These are phyloP conservation scores for Nicotiana rustica DNA, from an alignment of 305 asterid species.

Conservation along the genomic window DNA sequence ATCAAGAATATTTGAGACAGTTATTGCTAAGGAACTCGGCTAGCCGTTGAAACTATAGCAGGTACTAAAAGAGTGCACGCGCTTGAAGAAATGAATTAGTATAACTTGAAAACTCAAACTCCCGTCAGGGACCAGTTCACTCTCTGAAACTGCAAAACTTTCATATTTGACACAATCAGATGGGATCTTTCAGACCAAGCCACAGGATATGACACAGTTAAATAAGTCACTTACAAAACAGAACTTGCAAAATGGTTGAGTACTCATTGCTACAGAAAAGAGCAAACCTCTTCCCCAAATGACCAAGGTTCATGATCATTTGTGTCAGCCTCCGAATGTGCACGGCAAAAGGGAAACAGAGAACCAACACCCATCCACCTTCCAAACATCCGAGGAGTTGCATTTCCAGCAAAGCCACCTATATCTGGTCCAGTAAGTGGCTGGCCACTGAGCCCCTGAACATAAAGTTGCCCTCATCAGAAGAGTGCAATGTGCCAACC, in stretches of 20 bases:
- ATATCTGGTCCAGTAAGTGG: conserved; percentile 97
- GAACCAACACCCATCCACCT: conserved; percentile 99
- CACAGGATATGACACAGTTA: background rate
- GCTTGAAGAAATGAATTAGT: background rate
- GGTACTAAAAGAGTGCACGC: background rate
- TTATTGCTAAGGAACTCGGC: background rate
- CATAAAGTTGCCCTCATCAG: conserved; percentile 34
- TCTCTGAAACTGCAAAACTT: background rate
- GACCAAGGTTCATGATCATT: conserved; percentile 98
- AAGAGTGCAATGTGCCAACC: conserved; percentile 7
- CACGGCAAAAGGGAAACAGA: conserved; percentile 97
- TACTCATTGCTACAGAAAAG: conserved; percentile 26
- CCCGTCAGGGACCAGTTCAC: background rate
- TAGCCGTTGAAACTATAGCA: background rate
- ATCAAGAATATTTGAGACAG: conserved; percentile 18
- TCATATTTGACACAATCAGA: background rate
- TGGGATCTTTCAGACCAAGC: background rate
- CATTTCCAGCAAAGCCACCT: conserved; percentile 97
- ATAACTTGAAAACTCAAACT: conserved; percentile 27
- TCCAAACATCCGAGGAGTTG: conserved; percentile 95
- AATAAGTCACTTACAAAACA: conserved; percentile 26
- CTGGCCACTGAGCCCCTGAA: conserved; percentile 96
- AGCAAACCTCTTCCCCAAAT: conserved; percentile 89
- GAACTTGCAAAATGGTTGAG: background rate
- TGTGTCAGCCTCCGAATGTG: conserved; percentile 84